Percentiles rank a stretch among this genome's conserved stretches.
These are phyloP conservation scores for Geoglossum cookeanum DNA, from an alignment of 2,329 filamentous ascomycete species.

Conservation along the genomic window DNA sequence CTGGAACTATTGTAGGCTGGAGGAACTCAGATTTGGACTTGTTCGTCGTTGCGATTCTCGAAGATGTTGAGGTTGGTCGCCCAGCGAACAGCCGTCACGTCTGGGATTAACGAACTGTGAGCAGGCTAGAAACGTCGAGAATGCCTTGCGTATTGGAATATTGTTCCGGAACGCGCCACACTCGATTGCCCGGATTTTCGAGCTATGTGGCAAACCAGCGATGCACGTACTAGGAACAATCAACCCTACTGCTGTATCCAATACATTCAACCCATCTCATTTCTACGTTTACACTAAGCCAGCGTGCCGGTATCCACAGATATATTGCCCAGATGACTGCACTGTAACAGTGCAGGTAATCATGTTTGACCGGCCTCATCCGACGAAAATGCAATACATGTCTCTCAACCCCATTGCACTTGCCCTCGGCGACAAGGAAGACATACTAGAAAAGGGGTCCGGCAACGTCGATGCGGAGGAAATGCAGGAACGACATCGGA, in stretches of 20 bases:
- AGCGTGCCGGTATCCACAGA: constrained; percentile 40
- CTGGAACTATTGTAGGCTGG: constrained; percentile 88
- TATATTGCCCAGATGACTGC: constrained; percentile 46
- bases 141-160: constrained; percentile 65
- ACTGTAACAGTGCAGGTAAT: constrained; percentile 69
- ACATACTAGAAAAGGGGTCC: constrained; percentile 7
- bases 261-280: constrained; percentile 44
- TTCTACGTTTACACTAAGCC: constrained; percentile 38
- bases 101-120: constrained; percentile 7
- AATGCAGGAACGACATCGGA: constrained; percentile 45
- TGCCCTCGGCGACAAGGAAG: constrained; percentile 45
- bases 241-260: constrained; percentile 38
- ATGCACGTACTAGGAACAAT: constrained; percentile 75
- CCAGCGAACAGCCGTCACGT: neutral
- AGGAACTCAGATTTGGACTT: constrained; percentile 81
- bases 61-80: constrained; percentile 64
- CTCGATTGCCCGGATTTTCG: constrained; percentile 60
- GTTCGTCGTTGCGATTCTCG: constrained; percentile 73
- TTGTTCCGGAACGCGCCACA: constrained; percentile 70
- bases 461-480: constrained; percentile 49
- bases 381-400: constrained; percentile 86
- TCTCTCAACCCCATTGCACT: constrained; percentile 78
- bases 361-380: constrained; percentile 70
- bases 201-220: constrained; percentile 62
- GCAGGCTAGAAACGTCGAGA: constrained; percentile 63